These are phyloP conservation scores for Kurtzmaniella quercitrusa DNA, from an alignment of 1,139 yeast genomes.

Conservation along the genomic window DNA sequence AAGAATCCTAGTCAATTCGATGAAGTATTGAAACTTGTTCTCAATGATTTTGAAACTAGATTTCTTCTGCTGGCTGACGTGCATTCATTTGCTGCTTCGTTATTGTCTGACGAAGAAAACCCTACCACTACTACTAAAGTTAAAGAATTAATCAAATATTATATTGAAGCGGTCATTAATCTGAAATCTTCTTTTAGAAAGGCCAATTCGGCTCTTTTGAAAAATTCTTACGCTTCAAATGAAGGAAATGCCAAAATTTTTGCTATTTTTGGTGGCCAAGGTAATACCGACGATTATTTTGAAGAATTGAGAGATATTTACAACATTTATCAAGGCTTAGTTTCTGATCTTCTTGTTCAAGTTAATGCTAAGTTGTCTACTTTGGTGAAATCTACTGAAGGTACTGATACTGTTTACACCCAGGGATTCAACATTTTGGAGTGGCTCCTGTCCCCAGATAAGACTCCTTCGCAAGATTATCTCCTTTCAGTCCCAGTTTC, in stretches of 20 bases:
- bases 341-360: constrained; percentile 65
- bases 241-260: constrained; percentile 48
- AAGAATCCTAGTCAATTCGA: constrained; percentile 51
- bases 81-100: constrained; percentile 77
- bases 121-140: constrained; percentile 72
- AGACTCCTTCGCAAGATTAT: constrained; percentile 88
- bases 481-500: constrained; percentile 88
- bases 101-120: constrained; percentile 47
- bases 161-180: constrained; percentile 61
- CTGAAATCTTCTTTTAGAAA: constrained; percentile 24
- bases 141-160: constrained; percentile 70
- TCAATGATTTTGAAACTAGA: constrained; percentile 79
- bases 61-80: constrained; percentile 73
- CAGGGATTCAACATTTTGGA: constrained; percentile 86
- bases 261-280: constrained; percentile 98
- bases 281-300: constrained; percentile 95
- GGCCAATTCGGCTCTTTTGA: constrained; percentile 47
- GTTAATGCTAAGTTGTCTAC: constrained; percentile 65
- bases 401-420: constrained; percentile 83
- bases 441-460: constrained; percentile 83
- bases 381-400: constrained; percentile 68
- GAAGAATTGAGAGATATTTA: constrained; percentile 90
- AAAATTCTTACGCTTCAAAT: constrained; percentile 36
- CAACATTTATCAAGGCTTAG: constrained; percentile 69
- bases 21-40: constrained; percentile 64